Evolutionary conservation across 805 yeast species (phyloP), one percentile per base, ranked within the genome.

Genomic region (Cyberlindnera nakhonratchasimensis): DNA sequence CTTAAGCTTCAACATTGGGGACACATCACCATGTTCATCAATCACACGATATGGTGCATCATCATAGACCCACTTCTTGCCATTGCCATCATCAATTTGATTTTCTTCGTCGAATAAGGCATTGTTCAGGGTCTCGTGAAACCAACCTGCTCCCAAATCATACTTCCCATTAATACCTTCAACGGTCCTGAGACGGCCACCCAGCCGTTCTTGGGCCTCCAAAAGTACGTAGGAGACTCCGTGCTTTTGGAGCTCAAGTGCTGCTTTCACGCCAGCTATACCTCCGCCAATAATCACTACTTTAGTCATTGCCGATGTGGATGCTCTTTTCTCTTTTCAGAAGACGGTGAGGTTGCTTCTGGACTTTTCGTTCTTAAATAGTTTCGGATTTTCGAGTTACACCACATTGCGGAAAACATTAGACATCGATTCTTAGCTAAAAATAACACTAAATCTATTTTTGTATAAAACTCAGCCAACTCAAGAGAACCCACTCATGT

Each of bases 81-180:
- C 36, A 4, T 22, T 33, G 4, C 36, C 26, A 25, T 39, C n/a
- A 23, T 9, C 52, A 43, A 2, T 48, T 50, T 9, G 10, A 18
- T 33, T 33, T 51, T 50, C 79, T 41, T 73, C 75, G 35, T 74
- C 71, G 52, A 86, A 81, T 20, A 85, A 65, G 2, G 73, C 71
- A 57, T 89, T 89, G 26, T 74, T 69, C 28, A 87, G 63, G 0
- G 89, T 78, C 51, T 87, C 96, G 57, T 89, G 96, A 57, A 85
- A 86, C 96, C 96, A 89, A 6, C 90, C 76, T 0, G 95, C 96
- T 0, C 96, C 96, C n/a, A 87, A 49, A 57, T 88, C 96, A 52
- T 82, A 81, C 4, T 62, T 54, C 1, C 63, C 56, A 34, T 56
- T 55, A 32, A 50, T 43, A 17, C 49, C 62, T 22, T 39, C 50